Conservation (phyloP, 345 rosid genomes). For the Populus pruinosa region DNA sequence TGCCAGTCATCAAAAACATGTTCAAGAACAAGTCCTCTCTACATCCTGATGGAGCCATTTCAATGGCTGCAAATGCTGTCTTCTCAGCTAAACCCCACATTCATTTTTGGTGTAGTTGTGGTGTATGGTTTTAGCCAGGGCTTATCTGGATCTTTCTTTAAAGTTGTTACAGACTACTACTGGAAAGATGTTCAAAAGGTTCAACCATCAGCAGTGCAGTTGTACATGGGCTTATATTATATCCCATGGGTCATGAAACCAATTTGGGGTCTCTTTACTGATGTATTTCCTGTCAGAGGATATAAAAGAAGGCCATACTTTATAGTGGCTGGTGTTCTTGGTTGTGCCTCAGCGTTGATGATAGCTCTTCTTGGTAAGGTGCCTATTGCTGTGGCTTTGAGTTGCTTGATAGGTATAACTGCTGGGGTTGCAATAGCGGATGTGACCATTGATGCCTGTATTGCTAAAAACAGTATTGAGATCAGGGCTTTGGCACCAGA, state of each 20-base stretch:
- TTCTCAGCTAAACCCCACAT: slow-evolving; percentile 52
- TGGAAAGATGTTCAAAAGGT: slow-evolving; percentile 80
- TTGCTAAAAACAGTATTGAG: slow-evolving; percentile 68
- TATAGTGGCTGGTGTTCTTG: slow-evolving; percentile 58
- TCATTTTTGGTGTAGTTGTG: slow-evolving; percentile 57
- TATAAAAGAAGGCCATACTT: slow-evolving; percentile 73
- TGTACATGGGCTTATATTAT: slow-evolving; percentile 67
- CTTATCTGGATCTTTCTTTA: slow-evolving; percentile 69
- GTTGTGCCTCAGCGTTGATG: slow-evolving; percentile 47
- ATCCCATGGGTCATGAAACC: slow-evolving; percentile 84
- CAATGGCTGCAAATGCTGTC: slow-evolving; percentile 74
- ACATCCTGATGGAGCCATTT: slow-evolving; percentile 50
- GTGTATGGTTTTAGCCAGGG: slow-evolving; percentile 82
- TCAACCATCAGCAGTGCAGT: slow-evolving; percentile 69
- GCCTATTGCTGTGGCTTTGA: slow-evolving; percentile 51
- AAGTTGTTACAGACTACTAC: slow-evolving; percentile 71
- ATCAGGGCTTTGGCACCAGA: slow-evolving; percentile 60
- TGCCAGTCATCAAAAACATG: background rate
- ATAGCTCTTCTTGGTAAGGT: slow-evolving; percentile 45
- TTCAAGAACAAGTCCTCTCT: slow-evolving; percentile 14
- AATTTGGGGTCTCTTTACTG: slow-evolving; percentile 73
- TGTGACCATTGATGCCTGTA: slow-evolving; percentile 82
- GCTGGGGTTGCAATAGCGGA: slow-evolving; percentile 80
- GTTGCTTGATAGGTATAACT: slow-evolving; percentile 58
- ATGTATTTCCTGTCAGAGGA: slow-evolving; percentile 65